Base-by-base conservation (phyloP, 176 grass and related monocot genomes). In the Chrysopogon serrulatus region DNA sequence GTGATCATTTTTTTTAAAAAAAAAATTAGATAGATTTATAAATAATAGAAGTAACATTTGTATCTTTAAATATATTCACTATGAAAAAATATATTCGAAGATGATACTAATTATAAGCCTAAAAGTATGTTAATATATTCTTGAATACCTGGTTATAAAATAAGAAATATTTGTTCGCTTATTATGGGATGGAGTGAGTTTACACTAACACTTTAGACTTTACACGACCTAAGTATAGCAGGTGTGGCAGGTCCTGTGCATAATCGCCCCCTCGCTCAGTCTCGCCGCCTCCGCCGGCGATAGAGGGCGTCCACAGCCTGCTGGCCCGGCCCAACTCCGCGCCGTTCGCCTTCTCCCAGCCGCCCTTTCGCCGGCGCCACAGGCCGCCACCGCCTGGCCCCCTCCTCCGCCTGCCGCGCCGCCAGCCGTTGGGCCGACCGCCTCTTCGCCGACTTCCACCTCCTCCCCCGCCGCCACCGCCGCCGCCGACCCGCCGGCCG, bases 401-500 rank as follows among this genome's bases (percentile, higher is more conserved):
- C n/a, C n/a, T n/a, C 80, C n/a, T 10, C 66, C 82, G 63, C 82
- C 83, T 95, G 92, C 88, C 86, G 89, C 67, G 90, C 93, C 89
- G 79, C 87, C n/a, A 88, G 90, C 82, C 86, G 86, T 82, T 98
- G 96, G 93, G 96, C 96, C 19, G 91, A 98, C 84, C 92, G 95
- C 85, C 93, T 98, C 67, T 86, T 95, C 85, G 86, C 89, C 17
- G 93, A 98, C 82, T 96, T 98, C 87, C 86, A 98, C 83, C 84
- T 91, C 33, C 85, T 91, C 80, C 85, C 92, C 94, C 40, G 33
- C 85, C n/a, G 37, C 84, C 19, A 14, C 79, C 41, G 41, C 86
- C 24, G 39, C 84, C 15, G 14, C 79, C 68, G 83, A 88, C 3
- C 84, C 76, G 19, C 66, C 74, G 13, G 56, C 56, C 28, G 68